Evolutionary conservation across 371 early-diverging fungal genomes (phyloP), one percentile per base, ranked within the genome.

Genomic region (Syncephalastrum sp.): DNA sequence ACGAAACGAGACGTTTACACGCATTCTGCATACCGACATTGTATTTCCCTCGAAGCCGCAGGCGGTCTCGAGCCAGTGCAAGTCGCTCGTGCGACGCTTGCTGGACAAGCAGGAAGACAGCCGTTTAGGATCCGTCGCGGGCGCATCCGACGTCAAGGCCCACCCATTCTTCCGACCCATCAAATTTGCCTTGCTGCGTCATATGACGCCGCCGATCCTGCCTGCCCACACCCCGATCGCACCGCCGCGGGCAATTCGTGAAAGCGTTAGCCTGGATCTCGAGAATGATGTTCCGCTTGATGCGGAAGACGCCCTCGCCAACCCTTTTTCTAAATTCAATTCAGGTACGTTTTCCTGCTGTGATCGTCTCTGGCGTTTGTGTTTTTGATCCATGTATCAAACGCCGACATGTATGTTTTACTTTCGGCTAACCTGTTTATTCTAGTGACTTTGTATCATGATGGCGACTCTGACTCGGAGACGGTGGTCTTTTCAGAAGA

Each of bases 91-190:
- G 24, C 81, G 86, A 15, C 84, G 91, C 54, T 80, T 97, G 33
- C 74, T 97, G 29, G 72, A 79, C 59, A 96, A 96, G 67, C 91
- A 89, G 64, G 96, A 96, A 67, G 76, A 82, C 51, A 81, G 85
- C 51, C 83, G 98, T 4, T 70, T 97, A 13, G 98, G 98, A 4
- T 82, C 88, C 19, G 82, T 82, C 17, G 87, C 90, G 4, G 98
- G 98, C 19, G 97, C 98, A 2, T 87, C 93, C 29, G 98, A 99
- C 67, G 89, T 99, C 51, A 97, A 96, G 74, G 77, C 82, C 2
- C 98, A 99, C 68, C 74, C 90, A 13, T 98, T 94, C 66, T 99
- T 99, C 79, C 90, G 89, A 64, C 82, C 81, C 41, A 83, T 94
- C 44, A 90, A 95, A 50, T 99, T 96, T 91, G 95, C 96, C 0